These are phyloP conservation scores for Aspergillus sp. DNA, from an alignment of 2,329 filamentous ascomycete species.

Conservation along the genomic window DNA sequence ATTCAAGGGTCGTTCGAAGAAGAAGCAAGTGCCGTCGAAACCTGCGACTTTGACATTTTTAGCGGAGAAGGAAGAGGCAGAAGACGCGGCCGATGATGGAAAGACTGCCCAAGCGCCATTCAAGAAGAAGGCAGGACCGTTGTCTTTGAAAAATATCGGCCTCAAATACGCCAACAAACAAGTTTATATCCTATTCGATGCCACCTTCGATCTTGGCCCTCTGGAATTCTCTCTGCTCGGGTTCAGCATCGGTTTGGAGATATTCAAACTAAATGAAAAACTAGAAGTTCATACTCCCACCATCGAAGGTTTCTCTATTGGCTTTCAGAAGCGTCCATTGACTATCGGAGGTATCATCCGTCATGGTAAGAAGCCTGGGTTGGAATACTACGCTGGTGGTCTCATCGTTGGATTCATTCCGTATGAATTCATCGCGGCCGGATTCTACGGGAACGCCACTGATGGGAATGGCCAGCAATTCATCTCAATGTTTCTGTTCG, in stretches of 20 bases:
- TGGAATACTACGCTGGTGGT: constrained; percentile 30
- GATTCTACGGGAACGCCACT: constrained; percentile 26
- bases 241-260: constrained; percentile 22
- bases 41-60: too few species aligned
- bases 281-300: too few species aligned
- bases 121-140: constrained; percentile 20
- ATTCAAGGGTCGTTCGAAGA: too few species aligned
- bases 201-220: constrained; percentile 30
- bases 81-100: too few species aligned
- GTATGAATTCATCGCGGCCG: constrained; percentile 34
- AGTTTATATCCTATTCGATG: constrained; percentile 27
- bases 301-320: constrained; percentile 27
- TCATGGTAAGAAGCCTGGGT: constrained; percentile 7
- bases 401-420: constrained; percentile 27
- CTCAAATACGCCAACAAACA: constrained; percentile 26
- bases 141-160: constrained; percentile 30
- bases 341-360: constrained; percentile 30
- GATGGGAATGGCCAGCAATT: constrained; percentile 15
- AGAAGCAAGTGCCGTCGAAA: too few species aligned
- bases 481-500: constrained; percentile 29
- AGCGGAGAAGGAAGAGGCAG: too few species aligned
- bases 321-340: constrained; percentile 30
- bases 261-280: constrained; percentile 10
- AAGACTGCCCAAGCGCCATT: constrained; percentile 13
- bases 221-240: constrained; percentile 29